Base-by-base conservation (phyloP, 768 basidiomycete species). In the Lactarius indigo region DNA sequence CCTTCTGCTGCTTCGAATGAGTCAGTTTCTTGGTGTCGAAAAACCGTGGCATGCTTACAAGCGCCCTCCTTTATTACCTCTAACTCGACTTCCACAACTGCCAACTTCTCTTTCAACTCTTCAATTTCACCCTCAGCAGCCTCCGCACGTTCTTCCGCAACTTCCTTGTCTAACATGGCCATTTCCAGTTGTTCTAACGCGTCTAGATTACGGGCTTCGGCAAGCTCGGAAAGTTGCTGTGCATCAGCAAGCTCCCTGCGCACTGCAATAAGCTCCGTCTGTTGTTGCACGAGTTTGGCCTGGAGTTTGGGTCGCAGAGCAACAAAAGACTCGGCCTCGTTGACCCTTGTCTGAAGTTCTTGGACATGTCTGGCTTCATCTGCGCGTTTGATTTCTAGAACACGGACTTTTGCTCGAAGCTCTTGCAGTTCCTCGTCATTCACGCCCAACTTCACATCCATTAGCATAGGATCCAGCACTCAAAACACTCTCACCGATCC, bases 111-210 rank as follows among this genome's bases (percentile, higher is more conserved):
- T 72, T 83, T 90, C 65, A 89, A 73, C 61, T 88, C 90, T 71
- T 91, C 92, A 59, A 95, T 73, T 73, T 95, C 94, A 0, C 81
- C 76, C 74, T 94, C 89, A 0, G 88, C 88, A 2, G 85, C 74
- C 76, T 98, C 96, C 0, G 91, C 89, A 66, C 87, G 86, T 76
- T 98, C 96, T 74, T 98, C 97, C 0, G 96, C 96, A 44, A 98
- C 87, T 75, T 99, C 97, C 78, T 94, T 94, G 75, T 99, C 97
- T 71, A 99, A 78, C 84, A 92, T 92, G 3, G 87, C 83, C 90
- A 98, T 94, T 79, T 99, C 97, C 44, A 98, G 78, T 74, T 96
- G 92, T 65, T 98, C 96, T 61, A 91, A 86, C 1, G 89, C 75
- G 74, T 98, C 96, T 2, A 88, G 78, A 1, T 92, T 79, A 28